Base-by-base conservation (phyloP, 2,329 filamentous ascomycete species). In the Coniochaeta hoffmannii region DNA sequence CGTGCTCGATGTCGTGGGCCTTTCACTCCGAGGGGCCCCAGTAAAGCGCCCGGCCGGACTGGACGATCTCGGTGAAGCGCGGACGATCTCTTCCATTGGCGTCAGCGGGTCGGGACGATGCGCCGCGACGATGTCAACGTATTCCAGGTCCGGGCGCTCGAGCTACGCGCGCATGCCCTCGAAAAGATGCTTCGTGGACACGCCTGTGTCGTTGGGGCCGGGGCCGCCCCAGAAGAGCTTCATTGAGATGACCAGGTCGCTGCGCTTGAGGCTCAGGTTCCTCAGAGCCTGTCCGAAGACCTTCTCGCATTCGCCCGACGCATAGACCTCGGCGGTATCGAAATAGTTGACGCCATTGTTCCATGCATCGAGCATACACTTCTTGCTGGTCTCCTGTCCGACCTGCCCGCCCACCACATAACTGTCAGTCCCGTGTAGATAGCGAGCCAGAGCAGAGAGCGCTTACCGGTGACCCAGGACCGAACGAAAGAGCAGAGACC, bases 381-480 rank as follows among this genome's bases (percentile, higher is more conserved):
- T 76, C 64, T 80, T 83, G 0, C 82, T 78, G 19, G 56, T 50
- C 83, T 80, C 55, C 85, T 82, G 30, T 89, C 83, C 61, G 88
- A 85, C 17, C 87, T 87, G 53, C 87, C 88, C n/a, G n/a, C n/a
- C n/a, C n/a, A n/a, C n/a, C n/a, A n/a, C n/a, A n/a, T n/a, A n/a
- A n/a, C n/a, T n/a, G n/a, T n/a, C n/a, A n/a, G n/a, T n/a, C n/a
- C n/a, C n/a, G n/a, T n/a, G n/a, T n/a, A n/a, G n/a, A n/a, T n/a
- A n/a, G n/a, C n/a, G n/a, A n/a, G n/a, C n/a, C n/a, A n/a, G n/a
- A n/a, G n/a, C n/a, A n/a, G n/a, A n/a, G n/a, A n/a, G n/a, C n/a
- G n/a, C n/a, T n/a, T n/a, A 60, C 88, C 90, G 0, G 87, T 90
- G 41, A 90, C 75, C 85, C 85, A 86, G 59, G 83, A 81, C 83